Evolutionary conservation across 371 early-diverging fungal species (phyloP).

Genomic region (Fennellomyces sp.): DNA sequence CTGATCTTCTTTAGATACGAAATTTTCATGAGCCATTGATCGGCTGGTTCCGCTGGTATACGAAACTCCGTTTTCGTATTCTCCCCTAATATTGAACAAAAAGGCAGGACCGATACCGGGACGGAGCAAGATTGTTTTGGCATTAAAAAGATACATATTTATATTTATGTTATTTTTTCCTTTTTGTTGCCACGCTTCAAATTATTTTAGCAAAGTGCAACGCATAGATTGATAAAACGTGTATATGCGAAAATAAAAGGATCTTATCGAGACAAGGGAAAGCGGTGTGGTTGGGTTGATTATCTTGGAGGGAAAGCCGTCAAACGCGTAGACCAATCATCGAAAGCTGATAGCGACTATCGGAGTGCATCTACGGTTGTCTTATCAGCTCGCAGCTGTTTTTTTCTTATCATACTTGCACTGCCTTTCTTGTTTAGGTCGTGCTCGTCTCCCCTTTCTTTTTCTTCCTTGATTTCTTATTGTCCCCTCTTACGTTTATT

Average conservation of each 20-base stretch:
- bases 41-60: background rate
- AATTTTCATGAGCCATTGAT: background rate
- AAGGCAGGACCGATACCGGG: background rate
- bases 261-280: no score
- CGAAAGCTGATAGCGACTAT: background rate
- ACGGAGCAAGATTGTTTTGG: background rate
- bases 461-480: slow-evolving; percentile 4
- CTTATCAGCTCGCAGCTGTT: slow-evolving; percentile 1
- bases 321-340: background rate
- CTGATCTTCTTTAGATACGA: no score
- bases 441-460: background rate
- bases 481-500: background rate
- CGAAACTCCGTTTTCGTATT: slow-evolving; percentile 1
- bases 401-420: slow-evolving; percentile 2
- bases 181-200: no score
- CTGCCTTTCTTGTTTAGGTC: background rate
- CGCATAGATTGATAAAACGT: background rate
- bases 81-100: background rate
- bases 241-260: background rate
- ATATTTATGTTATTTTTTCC: no score
- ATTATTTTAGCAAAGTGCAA: background rate
- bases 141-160: background rate
- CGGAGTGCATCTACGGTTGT: background rate
- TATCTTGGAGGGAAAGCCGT: background rate
- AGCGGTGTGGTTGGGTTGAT: background rate